phyloP scores from a whole-genome alignment of 1,284 basidiomycete species.

The Rhodotorula sp. region DNA sequence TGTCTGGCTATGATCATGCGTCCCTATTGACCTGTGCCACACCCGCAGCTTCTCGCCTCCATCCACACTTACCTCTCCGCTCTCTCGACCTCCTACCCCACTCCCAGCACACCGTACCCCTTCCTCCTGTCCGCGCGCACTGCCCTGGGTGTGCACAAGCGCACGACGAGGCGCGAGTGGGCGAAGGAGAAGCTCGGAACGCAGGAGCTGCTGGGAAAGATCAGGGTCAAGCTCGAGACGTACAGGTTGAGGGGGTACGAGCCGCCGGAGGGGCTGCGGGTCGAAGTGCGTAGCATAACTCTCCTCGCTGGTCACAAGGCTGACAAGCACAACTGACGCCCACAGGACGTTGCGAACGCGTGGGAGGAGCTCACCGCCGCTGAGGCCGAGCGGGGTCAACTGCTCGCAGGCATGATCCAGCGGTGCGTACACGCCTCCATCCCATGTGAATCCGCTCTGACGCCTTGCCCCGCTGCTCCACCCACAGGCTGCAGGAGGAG shows the following conservation, averaged over 20 bases:
- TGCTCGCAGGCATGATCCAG: constrained; percentile 5
- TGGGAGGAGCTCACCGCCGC: constrained; percentile 59
- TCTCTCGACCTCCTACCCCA: constrained; percentile 61
- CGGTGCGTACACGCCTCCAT: constrained; percentile 3
- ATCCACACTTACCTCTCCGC: constrained; percentile 65
- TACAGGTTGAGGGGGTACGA: constrained; percentile 82
- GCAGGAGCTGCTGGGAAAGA: constrained; percentile 83
- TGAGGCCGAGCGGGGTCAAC: neutral
- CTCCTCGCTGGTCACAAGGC: too few species aligned
- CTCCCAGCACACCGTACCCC: constrained; percentile 71
- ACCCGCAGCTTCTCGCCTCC: constrained; percentile 63
- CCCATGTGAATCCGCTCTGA: neutral
- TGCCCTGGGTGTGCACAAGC: constrained; percentile 79
- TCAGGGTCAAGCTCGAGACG: constrained; percentile 90
- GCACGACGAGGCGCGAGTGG: constrained; percentile 80
- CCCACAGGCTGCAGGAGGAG: constrained; percentile 9
- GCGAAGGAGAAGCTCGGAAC: constrained; percentile 88
- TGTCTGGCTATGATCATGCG: neutral
- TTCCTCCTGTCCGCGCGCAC: constrained; percentile 76
- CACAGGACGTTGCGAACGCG: constrained; percentile 63
- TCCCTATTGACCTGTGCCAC: neutral
- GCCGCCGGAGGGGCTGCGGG: constrained; percentile 69
- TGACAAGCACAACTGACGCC: too few species aligned
- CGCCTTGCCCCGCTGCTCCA: neutral
- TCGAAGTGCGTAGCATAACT: constrained; percentile 63